Evolutionary conservation across 2,329 filamentous ascomycete genomes (phyloP), one percentile per base, ranked within the genome.

Genomic region (Diaporthe ampelina): DNA sequence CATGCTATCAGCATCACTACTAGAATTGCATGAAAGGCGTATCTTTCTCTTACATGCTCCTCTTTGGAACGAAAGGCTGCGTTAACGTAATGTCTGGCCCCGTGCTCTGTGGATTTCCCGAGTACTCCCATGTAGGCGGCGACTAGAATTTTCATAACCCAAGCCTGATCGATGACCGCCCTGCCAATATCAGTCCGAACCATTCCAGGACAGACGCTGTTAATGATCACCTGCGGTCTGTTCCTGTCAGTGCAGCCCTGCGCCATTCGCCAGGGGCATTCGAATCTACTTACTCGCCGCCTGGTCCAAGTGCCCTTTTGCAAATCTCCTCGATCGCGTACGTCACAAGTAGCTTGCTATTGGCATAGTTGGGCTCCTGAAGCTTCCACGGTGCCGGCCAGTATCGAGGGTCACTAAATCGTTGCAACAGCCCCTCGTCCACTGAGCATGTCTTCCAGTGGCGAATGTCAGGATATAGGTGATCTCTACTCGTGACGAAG

Each of bases 241-340:
- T n/a, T 15, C 8, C 8, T 0, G 29, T 63, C 19, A 63, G 40
- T 8, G 11, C 10, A 3, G 29, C 29, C 29, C 29, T 32, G 29
- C 29, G 11, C 3, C 24, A 19, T 15, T 1, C 1, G 0, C 8
- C 1, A 1, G 29, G 1, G 15, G 32, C 0, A 4, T 5, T 4
- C 2, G 6, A 37, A 37, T 26, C 17, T 4, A 32, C 58, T 29
- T 29, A 63, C 59, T 63, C 59, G 17, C 59, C 40, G 11, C 43
- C 40, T 4, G 59, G 24, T 7, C 40, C 40, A 9, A 63, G 17
- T 3, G 59, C 59, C 3, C 26, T n/a, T 11, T 48, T 48, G 40
- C n/a, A 63, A 10, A 63, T 63, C 40, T 63, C 59, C 40, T 63
- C 40, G 24, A 63, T 32, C 13, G 40, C 59, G 40, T 63, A 48